Conservation (phyloP, 1,284 basidiomycete species). For the Rhodotorula sp. region DNA sequence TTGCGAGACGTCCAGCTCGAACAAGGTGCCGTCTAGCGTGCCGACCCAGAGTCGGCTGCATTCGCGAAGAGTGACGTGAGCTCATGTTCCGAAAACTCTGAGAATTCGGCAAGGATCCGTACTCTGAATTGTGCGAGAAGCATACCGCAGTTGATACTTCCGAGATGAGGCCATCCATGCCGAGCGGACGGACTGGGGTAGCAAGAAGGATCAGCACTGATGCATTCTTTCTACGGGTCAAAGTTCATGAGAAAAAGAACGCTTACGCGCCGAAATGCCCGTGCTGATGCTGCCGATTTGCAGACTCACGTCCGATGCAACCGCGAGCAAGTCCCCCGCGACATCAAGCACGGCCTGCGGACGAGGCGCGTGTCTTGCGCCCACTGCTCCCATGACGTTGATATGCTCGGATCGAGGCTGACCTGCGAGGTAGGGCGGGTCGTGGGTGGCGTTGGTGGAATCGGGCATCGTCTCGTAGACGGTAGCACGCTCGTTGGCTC, state of each 20-base stretch:
- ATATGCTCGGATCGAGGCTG: neutral
- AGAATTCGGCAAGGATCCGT: neutral
- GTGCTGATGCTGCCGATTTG: slow-evolving; percentile 7
- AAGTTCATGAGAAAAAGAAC: too few relatives aligned
- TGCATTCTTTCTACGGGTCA: too few relatives aligned
- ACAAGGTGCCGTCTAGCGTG: slow-evolving; percentile 3
- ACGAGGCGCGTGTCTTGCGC: neutral
- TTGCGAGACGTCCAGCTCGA: slow-evolving; percentile 17
- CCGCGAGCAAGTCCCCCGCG: slow-evolving; percentile 13
- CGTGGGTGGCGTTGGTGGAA: neutral
- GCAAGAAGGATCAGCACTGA: too few relatives aligned
- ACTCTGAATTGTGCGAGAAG: slow-evolving; percentile 12
- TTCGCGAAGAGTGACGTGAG: neutral
- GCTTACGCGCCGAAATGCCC: neutral
- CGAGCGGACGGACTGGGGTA: neutral
- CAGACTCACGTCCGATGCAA: neutral
- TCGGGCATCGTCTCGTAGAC: neutral
- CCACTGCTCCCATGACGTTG: neutral
- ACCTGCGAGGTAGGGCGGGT: neutral
- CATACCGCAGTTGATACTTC: neutral
- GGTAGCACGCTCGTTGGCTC: neutral
- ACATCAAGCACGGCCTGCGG: neutral
- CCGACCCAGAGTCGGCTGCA: slow-evolving; percentile 30
- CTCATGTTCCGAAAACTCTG: too few relatives aligned
- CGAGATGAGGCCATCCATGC: neutral